A percentile compares a stretch with the other conserved stretches of the same genome.
Conservation (phyloP, 768 basidiomycete genomes). For the Floccularia luteovirens region DNA sequence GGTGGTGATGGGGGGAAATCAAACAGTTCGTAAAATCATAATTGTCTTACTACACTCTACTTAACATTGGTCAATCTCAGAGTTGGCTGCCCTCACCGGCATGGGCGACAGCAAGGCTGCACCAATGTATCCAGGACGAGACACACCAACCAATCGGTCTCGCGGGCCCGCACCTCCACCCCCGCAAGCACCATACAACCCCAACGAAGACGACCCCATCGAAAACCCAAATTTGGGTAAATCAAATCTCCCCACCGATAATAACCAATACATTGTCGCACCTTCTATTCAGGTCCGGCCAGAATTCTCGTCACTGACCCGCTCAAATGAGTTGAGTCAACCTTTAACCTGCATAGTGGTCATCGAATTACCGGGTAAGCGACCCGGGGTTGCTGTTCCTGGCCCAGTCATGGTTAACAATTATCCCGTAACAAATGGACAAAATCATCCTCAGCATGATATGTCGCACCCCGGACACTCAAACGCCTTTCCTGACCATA, state of each 20-base stretch:
- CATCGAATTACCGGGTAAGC: constrained; percentile 84
- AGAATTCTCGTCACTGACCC: constrained; percentile 79
- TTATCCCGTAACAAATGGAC: constrained; percentile 24
- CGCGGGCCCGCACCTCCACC: constrained; percentile 17
- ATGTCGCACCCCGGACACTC: constrained; percentile 29
- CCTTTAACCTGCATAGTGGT: constrained; percentile 91
- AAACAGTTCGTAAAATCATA: constrained; percentile 61
- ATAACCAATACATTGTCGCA: constrained; percentile 72
- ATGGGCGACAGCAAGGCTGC: constrained; percentile 59
- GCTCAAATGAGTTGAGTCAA: constrained; percentile 64
- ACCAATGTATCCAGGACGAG: constrained; percentile 62
- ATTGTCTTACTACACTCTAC: constrained; percentile 4
- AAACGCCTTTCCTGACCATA: constrained; percentile 29
- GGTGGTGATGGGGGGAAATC: constrained; percentile 81
- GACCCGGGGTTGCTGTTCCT: constrained; percentile 41
- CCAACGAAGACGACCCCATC: constrained; percentile 80
- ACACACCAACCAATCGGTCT: constrained; percentile 40
- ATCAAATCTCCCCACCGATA: constrained; percentile 33
- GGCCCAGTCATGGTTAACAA: constrained; percentile 45
- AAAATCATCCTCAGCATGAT: constrained; percentile 14
- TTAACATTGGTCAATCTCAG: constrained; percentile 29
- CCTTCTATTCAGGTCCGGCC: constrained; percentile 92
- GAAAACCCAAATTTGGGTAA: constrained; percentile 49
- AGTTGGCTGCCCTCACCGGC: constrained; percentile 90
- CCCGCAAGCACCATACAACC: constrained; percentile 46